Percentiles rank a stretch among this genome's conserved stretches.
Conservation (phyloP, 1,284 basidiomycete species). For the Apiotrichum siamense region DNA sequence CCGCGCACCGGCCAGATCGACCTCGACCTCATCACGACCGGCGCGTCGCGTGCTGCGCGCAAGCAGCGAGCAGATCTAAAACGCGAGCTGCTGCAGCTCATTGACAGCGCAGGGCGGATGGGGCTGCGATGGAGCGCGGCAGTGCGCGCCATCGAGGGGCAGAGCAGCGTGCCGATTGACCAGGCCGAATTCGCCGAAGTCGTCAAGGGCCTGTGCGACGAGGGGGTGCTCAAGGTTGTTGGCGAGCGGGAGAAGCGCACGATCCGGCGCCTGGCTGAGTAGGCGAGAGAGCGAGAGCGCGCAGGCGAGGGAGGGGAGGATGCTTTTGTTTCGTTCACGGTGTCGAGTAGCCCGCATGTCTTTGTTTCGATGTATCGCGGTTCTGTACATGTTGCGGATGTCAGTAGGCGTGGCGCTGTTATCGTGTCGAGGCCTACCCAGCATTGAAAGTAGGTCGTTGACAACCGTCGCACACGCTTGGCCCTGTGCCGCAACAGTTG, state of each 20-base stretch:
- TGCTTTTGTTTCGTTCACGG: not conserved
- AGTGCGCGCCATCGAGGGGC: slow-evolving; percentile 64
- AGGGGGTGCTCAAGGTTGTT: slow-evolving; percentile 73
- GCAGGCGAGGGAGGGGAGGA: too few relatives aligned
- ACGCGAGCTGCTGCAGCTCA: slow-evolving; percentile 60
- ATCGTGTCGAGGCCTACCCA: too few relatives aligned
- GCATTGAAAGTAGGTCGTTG: too few relatives aligned
- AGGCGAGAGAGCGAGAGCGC: too few relatives aligned
- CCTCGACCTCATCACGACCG: slow-evolving; percentile 91
- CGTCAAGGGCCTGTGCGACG: slow-evolving; percentile 66
- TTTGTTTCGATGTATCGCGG: not conserved
- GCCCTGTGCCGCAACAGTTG: too few relatives aligned
- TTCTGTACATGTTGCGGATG: too few relatives aligned
- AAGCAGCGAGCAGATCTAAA: slow-evolving; percentile 77
- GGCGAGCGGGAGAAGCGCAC: slow-evolving; percentile 78
- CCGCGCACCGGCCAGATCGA: slow-evolving; percentile 87
- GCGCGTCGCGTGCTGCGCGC: slow-evolving; percentile 77
- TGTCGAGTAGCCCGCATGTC: not conserved
- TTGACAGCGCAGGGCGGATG: slow-evolving; percentile 58
- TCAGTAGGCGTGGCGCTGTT: too few relatives aligned
- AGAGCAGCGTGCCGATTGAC: slow-evolving; percentile 73
- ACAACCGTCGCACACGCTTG: too few relatives aligned
- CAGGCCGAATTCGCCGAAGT: slow-evolving; percentile 73
- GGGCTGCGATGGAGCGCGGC: slow-evolving; percentile 76
- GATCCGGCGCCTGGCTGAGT: slow-evolving; percentile 51